Evolutionary conservation across 768 basidiomycete species (phyloP).

Genomic region (Gyrodon lividus): DNA sequence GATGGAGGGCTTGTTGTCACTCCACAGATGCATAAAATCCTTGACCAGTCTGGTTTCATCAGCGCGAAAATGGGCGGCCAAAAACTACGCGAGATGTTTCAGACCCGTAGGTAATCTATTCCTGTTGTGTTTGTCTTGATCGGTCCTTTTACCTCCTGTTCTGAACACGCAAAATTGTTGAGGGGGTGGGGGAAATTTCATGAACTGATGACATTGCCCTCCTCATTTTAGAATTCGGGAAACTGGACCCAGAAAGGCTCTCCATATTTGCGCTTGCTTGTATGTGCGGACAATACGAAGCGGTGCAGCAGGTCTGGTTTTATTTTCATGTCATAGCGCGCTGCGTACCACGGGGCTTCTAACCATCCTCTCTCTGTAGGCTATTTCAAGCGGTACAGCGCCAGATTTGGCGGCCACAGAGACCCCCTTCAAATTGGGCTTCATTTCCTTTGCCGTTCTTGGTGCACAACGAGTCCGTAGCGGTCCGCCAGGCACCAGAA

Average conservation of each 20-base stretch:
- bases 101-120: slow-evolving; percentile 18
- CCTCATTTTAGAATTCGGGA: slow-evolving; percentile 14
- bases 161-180: not conserved
- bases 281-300: slow-evolving; percentile 20
- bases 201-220: not conserved
- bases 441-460: slow-evolving; percentile 38
- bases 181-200: too few species aligned
- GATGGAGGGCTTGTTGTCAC: slow-evolving; percentile 28
- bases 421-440: slow-evolving; percentile 44
- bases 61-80: slow-evolving; percentile 24
- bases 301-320: slow-evolving; percentile 21
- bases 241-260: slow-evolving; percentile 18
- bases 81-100: slow-evolving; percentile 30
- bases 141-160: not conserved
- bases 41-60: slow-evolving; percentile 26
- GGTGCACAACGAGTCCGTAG: slow-evolving; percentile 40
- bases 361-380: slow-evolving; percentile 10
- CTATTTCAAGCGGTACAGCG: slow-evolving; percentile 27
- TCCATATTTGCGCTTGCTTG: slow-evolving; percentile 26
- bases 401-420: slow-evolving; percentile 41
- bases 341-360: not conserved
- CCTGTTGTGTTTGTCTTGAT: not conserved
- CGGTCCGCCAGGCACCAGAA: slow-evolving; percentile 3
- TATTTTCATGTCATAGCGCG: not conserved
- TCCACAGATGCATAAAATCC: slow-evolving; percentile 26